These are phyloP conservation scores for Cyamopsis tetragonoloba DNA, from an alignment of 306 rosid genomes.

Conservation along the genomic window DNA sequence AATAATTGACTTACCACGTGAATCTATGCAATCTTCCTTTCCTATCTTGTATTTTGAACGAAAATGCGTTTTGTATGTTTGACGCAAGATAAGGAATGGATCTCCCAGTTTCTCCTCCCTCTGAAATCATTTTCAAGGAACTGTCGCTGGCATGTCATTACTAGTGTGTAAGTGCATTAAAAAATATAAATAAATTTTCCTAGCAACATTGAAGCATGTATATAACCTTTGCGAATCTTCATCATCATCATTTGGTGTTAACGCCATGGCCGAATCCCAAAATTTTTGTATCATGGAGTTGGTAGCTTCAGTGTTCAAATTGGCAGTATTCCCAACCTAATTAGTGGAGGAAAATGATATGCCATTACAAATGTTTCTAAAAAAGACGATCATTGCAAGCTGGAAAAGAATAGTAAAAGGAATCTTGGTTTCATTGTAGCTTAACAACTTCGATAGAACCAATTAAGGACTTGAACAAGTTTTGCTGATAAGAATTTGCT, in stretches of 20 bases:
- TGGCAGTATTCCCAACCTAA: constrained; percentile 72
- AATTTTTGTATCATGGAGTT: constrained; percentile 81
- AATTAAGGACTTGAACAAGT: background rate
- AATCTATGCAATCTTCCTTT: constrained; percentile 83
- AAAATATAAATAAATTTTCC: background rate
- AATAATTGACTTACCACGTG: constrained; percentile 52
- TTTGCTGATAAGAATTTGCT: background rate
- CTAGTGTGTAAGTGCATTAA: constrained; percentile 23
- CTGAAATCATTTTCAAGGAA: constrained; percentile 72
- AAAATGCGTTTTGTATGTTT: constrained; percentile 41
- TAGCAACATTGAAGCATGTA: constrained; percentile 8
- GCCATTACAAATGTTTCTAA: background rate
- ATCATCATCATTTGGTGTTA: constrained; percentile 55
- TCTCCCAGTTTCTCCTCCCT: constrained; percentile 67
- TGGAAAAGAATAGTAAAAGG: background rate
- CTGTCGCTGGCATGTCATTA: constrained; percentile 52
- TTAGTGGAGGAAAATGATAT: constrained; percentile 23
- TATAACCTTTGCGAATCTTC: constrained; percentile 74
- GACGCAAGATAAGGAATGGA: constrained; percentile 34
- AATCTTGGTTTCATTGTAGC: background rate
- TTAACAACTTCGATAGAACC: background rate
- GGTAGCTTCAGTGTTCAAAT: constrained; percentile 61
- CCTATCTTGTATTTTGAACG: constrained; percentile 77
- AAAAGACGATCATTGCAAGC: background rate
- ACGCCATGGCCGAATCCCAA: constrained; percentile 97